phyloP scores from a whole-genome alignment of 768 basidiomycete genomes.

The Rubroboletus satanas region DNA sequence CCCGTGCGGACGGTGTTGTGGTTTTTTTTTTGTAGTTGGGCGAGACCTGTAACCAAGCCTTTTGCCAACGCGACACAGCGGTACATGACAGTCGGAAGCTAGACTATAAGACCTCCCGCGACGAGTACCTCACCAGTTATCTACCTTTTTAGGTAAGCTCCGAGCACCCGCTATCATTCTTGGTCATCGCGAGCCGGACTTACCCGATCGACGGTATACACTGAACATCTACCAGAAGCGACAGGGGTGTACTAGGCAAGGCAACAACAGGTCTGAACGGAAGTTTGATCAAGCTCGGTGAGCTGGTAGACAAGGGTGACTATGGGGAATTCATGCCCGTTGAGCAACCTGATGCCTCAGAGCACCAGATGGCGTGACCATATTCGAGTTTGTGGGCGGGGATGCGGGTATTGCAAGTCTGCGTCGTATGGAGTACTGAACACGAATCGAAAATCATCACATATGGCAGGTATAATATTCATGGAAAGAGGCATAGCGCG shows the following conservation, averaged over 20 bases:
- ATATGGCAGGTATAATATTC: background rate
- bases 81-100: background rate
- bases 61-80: background rate
- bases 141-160: constrained; percentile 5
- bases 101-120: background rate
- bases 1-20: background rate
- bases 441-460: constrained; percentile 45
- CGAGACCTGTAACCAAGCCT: background rate
- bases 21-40: background rate
- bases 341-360: constrained; percentile 11
- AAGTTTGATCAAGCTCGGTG: constrained; percentile 78
- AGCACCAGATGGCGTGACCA: constrained; percentile 50
- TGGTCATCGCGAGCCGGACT: too few species aligned
- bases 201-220: too few species aligned
- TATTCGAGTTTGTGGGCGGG: constrained; percentile 87
- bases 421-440: constrained; percentile 54
- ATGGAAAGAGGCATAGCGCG: background rate
- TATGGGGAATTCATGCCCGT: constrained; percentile 11
- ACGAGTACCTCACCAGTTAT: constrained; percentile 20
- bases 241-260: too few species aligned
- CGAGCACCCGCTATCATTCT: accelerated
- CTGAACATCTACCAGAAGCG: too few species aligned
- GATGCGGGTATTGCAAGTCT: constrained; percentile 77
- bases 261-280: too few species aligned
- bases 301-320: constrained; percentile 46